Conservation (phyloP, 805 yeast species). For the Cyberlindnera lachancei region DNA sequence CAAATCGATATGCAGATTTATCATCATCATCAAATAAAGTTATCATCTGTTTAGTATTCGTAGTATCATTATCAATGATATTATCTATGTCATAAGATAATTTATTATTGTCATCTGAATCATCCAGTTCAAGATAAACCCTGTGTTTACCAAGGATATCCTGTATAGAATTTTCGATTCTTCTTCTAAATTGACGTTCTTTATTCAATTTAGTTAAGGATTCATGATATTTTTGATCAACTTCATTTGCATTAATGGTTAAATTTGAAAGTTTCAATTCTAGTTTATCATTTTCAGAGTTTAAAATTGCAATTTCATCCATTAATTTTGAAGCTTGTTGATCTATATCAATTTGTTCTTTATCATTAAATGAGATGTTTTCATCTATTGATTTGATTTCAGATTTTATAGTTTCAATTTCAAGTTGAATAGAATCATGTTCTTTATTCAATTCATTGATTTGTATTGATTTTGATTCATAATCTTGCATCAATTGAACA, state of each 20-base stretch:
- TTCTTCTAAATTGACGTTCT: constrained; percentile 32
- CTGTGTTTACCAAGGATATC: constrained; percentile 29
- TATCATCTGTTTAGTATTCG: no score
- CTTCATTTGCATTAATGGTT: constrained; percentile 16
- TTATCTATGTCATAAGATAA: no score
- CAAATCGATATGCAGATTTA: constrained; percentile 2
- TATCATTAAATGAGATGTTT: constrained; percentile 3
- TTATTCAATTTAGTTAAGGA: constrained; percentile 25
- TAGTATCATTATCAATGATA: constrained; percentile 4
- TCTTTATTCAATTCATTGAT: constrained; percentile 12
- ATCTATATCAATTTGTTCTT: background rate
- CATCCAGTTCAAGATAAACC: constrained; percentile 17
- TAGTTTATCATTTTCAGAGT: constrained; percentile 14
- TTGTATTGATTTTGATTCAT: constrained; percentile 21
- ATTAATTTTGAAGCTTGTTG: constrained; percentile 1
- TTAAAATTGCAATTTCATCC: constrained; percentile 18
- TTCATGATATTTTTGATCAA: constrained; percentile 18
- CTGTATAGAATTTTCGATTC: constrained; percentile 43
- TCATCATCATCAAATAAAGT: background rate
- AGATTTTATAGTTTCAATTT: constrained; percentile 2
- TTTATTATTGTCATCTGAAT: no score
- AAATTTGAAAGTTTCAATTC: constrained; percentile 18
- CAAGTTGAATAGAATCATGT: background rate
- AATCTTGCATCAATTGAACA: constrained; percentile 22
- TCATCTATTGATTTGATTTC: constrained; percentile 1